A percentile compares a stretch with the other conserved stretches of the same genome.
Conservation (phyloP, 2,329 filamentous ascomycete species). For the Lachnellula willkommii region DNA sequence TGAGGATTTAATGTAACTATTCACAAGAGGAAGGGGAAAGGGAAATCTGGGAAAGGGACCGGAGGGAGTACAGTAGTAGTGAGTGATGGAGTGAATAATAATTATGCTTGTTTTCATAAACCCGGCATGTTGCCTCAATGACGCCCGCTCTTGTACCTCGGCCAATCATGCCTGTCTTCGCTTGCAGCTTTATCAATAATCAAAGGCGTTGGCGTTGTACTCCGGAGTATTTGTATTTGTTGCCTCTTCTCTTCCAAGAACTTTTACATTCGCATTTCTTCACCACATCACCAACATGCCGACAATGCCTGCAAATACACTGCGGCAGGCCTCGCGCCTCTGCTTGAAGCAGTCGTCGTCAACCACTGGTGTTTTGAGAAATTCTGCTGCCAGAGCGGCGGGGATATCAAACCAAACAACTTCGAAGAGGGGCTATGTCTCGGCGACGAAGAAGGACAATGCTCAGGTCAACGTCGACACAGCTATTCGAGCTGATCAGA, state of each 20-base stretch:
- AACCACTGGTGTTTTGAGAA: slow-evolving; percentile 23
- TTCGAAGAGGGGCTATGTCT: slow-evolving; percentile 66
- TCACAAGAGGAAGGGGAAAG: background rate
- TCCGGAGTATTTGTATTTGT: slow-evolving; percentile 11
- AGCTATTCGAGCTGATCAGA: slow-evolving; percentile 80
- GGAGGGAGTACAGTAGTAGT: too few relatives aligned
- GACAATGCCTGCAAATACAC: slow-evolving; percentile 26
- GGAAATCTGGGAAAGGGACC: background rate
- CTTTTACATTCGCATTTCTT: slow-evolving; percentile 7
- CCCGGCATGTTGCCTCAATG: background rate
- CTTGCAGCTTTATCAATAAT: slow-evolving; percentile 1
- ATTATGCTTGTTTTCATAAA: slow-evolving; percentile 1
- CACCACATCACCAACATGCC: slow-evolving; percentile 22
- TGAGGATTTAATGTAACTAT: background rate
- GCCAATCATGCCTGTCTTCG: slow-evolving; percentile 10
- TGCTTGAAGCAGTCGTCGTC: slow-evolving; percentile 26
- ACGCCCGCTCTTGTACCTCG: background rate
- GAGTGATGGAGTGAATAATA: too few relatives aligned
- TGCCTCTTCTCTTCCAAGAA: slow-evolving; percentile 1
- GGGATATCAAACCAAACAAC: slow-evolving; percentile 20
- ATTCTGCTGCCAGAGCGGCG: slow-evolving; percentile 18
- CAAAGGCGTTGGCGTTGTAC: background rate
- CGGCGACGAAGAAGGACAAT: slow-evolving; percentile 71
- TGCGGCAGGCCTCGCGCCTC: slow-evolving; percentile 31
- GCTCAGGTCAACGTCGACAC: slow-evolving; percentile 79